A percentile compares a stretch with the other conserved stretches of the same genome.
Evolutionary conservation across 2,329 filamentous ascomycete genomes (phyloP).

Genomic region (Epichloe aotearoae): DNA sequence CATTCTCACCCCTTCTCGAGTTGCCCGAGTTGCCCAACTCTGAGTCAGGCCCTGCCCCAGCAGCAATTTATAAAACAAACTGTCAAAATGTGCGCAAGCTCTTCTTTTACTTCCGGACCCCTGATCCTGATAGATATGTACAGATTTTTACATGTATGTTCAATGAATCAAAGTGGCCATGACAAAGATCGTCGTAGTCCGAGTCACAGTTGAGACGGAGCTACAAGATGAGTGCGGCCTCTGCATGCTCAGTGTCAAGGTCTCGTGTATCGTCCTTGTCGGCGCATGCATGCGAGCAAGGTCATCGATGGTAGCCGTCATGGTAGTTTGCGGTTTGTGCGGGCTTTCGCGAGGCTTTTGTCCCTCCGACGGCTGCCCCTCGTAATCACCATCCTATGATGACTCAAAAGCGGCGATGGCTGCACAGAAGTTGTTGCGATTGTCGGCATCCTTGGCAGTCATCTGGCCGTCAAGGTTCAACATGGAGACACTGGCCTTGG

Average conservation of each 20-base stretch:
- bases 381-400: slow-evolving; percentile 10
- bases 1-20: not conserved
- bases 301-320: not conserved
- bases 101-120: not conserved
- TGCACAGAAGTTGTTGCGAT: slow-evolving; percentile 52
- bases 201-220: slow-evolving; percentile 8
- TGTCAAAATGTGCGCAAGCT: not conserved
- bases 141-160: slow-evolving; percentile 8
- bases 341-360: not conserved
- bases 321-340: not conserved
- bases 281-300: not conserved
- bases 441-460: slow-evolving; percentile 43
- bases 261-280: not conserved
- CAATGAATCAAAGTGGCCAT: slow-evolving; percentile 8
- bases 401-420: slow-evolving; percentile 40
- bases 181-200: slow-evolving; percentile 11
- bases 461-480: slow-evolving; percentile 46
- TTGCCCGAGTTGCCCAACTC: not conserved
- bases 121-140: slow-evolving; percentile 9
- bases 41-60: not conserved
- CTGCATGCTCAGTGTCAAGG: not conserved
- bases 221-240: not conserved
- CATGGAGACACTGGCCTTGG: slow-evolving; percentile 65
- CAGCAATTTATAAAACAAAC: not conserved
- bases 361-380: not conserved